Conservation (phyloP, 73 alveolate genomes). For the Diophrys sp. region DNA sequence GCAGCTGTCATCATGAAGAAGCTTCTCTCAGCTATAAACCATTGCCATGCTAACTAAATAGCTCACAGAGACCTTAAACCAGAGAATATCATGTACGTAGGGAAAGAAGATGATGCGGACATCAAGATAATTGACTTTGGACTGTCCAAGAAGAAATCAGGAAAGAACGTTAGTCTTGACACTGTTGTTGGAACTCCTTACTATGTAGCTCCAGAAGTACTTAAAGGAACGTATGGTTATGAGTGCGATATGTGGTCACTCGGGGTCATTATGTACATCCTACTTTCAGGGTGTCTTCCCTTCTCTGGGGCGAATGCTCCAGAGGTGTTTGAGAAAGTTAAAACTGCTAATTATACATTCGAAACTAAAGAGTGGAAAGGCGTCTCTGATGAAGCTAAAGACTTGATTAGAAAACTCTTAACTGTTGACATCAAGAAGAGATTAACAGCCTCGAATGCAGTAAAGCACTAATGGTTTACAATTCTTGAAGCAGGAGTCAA, state of each 20-base stretch:
- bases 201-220: conserved; percentile 91
- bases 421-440: conserved; percentile 55
- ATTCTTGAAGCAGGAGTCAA: conserved; percentile 3
- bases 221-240: conserved; percentile 77
- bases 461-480: conserved; percentile 66
- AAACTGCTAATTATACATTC: conserved; percentile 38
- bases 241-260: conserved; percentile 87
- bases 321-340: conserved; percentile 73
- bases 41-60: conserved; percentile 41
- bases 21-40: conserved; percentile 53
- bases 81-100: conserved; percentile 54
- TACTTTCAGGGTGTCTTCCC: conserved; percentile 83
- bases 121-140: conserved; percentile 87
- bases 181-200: conserved; percentile 89
- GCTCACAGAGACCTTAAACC: conserved; percentile 70
- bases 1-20: conserved; percentile 53
- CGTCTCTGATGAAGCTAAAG: conserved; percentile 55
- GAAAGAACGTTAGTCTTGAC: conserved; percentile 52
- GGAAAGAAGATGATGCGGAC: conserved; percentile 46
- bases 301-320: conserved; percentile 73
- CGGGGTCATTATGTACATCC: conserved; percentile 81
- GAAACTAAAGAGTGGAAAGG: conserved; percentile 38
- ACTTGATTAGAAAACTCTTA: conserved; percentile 66
- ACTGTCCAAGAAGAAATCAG: conserved; percentile 58
- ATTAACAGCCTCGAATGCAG: conserved; percentile 70